A percentile compares a stretch with the other conserved stretches of the same genome.
phyloP scores from a whole-genome alignment of 1,284 basidiomycete species.

The Takashimella tepidaria region DNA sequence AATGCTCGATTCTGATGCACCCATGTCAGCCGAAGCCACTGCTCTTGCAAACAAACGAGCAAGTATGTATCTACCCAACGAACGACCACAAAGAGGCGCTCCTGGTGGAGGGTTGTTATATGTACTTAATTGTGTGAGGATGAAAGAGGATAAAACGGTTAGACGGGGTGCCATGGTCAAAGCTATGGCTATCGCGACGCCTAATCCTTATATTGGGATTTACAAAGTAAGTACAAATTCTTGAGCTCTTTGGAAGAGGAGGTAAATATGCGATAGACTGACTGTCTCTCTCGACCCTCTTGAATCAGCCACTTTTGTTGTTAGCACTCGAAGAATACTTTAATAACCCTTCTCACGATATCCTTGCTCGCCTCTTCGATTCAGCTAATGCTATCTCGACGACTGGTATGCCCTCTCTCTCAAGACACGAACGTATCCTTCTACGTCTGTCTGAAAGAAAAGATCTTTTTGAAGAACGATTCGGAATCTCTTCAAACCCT shows the following conservation, averaged over 20 bases:
- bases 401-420: slow-evolving; percentile 69
- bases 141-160: slow-evolving; percentile 83
- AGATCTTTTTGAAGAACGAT: slow-evolving; percentile 86
- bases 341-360: slow-evolving; percentile 75
- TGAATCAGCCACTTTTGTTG: slow-evolving; percentile 72
- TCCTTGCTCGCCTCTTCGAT: slow-evolving; percentile 81
- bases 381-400: slow-evolving; percentile 88
- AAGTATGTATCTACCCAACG: slow-evolving; percentile 17
- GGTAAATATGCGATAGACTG: background rate
- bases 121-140: slow-evolving; percentile 90
- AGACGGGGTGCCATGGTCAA: slow-evolving; percentile 92
- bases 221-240: slow-evolving; percentile 66
- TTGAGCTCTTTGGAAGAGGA: background rate
- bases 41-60: slow-evolving; percentile 11
- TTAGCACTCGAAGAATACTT: slow-evolving; percentile 97
- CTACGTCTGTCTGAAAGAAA: slow-evolving; percentile 85
- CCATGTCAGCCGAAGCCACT: slow-evolving; percentile 18
- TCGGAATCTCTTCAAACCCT: slow-evolving; percentile 19
- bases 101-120: slow-evolving; percentile 63
- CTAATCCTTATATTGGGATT: slow-evolving; percentile 92
- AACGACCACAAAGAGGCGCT: slow-evolving; percentile 32
- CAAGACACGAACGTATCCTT: slow-evolving; percentile 76
- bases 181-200: slow-evolving; percentile 92
- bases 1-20: slow-evolving; percentile 55
- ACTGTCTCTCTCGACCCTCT: background rate